Conservation (phyloP, 169 alveolate species). For the Plasmodium gaboni region DNA sequence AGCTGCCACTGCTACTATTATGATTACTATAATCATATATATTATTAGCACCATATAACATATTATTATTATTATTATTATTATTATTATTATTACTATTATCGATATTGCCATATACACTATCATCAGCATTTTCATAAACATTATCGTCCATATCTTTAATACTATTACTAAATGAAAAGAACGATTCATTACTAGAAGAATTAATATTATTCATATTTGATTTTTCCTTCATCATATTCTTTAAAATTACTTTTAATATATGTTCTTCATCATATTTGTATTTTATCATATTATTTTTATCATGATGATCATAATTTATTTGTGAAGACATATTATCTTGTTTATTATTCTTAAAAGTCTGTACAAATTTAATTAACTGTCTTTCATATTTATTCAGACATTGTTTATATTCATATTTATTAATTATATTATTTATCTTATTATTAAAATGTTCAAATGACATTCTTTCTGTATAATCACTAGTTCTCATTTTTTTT, state of each 20-base stretch:
- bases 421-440: conserved; percentile 16
- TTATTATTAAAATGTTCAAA: conserved; percentile 13
- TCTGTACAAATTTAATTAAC: conserved; percentile 11
- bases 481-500: neutral
- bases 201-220: conserved; percentile 5
- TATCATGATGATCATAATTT: neutral
- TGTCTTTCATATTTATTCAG: conserved; percentile 7
- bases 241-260: conserved; percentile 29
- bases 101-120: conserved; percentile 5
- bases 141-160: conserved; percentile 1
- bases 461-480: neutral
- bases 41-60: neutral
- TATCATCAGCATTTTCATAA: conserved; percentile 2
- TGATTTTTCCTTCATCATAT: conserved; percentile 34
- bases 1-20: neutral
- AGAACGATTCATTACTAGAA: neutral
- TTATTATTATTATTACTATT: conserved; percentile 4
- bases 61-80: conserved; percentile 1
- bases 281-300: neutral
- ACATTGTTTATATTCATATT: conserved; percentile 25
- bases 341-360: conserved; percentile 1
- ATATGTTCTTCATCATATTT: conserved; percentile 29
- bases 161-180: neutral
- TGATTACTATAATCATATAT: neutral
- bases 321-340: neutral